Conservation (phyloP, 345 rosid genomes). For the Bruguiera gymnorhiza region DNA sequence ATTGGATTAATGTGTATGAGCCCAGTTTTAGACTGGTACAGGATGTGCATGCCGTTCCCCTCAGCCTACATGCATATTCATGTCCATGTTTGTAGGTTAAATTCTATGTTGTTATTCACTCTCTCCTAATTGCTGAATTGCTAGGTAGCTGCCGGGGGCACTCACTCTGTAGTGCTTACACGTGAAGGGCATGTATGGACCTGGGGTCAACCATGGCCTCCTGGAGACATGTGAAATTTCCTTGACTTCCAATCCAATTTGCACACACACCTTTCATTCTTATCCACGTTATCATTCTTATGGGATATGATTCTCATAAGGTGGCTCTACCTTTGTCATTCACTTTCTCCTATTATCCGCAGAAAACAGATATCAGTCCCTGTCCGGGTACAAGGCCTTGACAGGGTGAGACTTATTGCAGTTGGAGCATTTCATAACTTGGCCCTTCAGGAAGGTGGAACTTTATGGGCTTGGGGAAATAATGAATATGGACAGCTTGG, state of each 20-base stretch:
- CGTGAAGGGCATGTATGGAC: conserved; percentile 92
- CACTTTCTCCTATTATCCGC: conserved; percentile 17
- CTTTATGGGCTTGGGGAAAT: conserved; percentile 98
- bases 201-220: conserved; percentile 99
- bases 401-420: conserved; percentile 74
- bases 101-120: conserved; percentile 4
- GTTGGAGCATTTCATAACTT: conserved; percentile 99
- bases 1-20: too few species aligned
- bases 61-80: background rate
- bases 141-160: conserved; percentile 99
- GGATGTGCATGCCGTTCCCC: background rate
- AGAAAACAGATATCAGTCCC: conserved; percentile 98
- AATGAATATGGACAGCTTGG: conserved; percentile 99
- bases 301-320: background rate
- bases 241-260: conserved; percentile 4
- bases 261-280: background rate
- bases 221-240: conserved; percentile 85
- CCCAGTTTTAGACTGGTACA: too few species aligned
- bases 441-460: conserved; percentile 92
- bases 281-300: conserved; percentile 1
- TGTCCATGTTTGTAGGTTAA: conserved; percentile 3
- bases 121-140: conserved; percentile 16
- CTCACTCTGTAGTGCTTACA: conserved; percentile 97
- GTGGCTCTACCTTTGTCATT: background rate
- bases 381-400: conserved; percentile 97